Evolutionary conservation across 306 rosid species (phyloP).

Genomic region (Cajanus cajan): DNA sequence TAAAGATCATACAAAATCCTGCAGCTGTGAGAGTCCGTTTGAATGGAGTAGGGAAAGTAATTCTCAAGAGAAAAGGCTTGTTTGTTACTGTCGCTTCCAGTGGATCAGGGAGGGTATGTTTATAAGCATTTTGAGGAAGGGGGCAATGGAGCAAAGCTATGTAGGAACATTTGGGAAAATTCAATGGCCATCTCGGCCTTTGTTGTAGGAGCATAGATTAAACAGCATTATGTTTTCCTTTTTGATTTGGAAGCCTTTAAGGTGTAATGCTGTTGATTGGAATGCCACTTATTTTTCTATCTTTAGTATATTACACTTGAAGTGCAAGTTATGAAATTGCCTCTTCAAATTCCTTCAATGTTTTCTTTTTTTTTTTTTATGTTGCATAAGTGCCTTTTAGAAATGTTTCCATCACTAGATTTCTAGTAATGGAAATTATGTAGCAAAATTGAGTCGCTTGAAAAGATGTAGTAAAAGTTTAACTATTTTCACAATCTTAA

Average conservation of each 20-base stretch:
- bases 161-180: conserved; percentile 18
- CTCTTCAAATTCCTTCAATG: neutral
- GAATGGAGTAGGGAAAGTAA: neutral
- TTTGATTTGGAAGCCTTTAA: neutral
- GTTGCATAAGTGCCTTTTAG: neutral
- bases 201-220: conserved; percentile 22
- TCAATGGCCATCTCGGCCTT: conserved; percentile 29
- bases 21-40: neutral
- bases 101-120: neutral
- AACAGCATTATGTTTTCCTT: conserved; percentile 7
- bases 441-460: no score
- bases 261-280: neutral
- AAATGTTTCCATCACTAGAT: neutral
- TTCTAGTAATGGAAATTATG: no score
- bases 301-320: neutral
- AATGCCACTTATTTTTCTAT: neutral
- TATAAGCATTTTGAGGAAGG: conserved; percentile 13
- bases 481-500: no score
- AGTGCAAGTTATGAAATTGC: neutral
- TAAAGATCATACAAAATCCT: neutral
- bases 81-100: neutral
- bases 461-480: no score
- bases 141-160: neutral
- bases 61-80: neutral
- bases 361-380: neutral